A percentile compares a stretch with the other conserved stretches of the same genome.
phyloP scores from a whole-genome alignment of 1,139 yeast genomes.

The Eremothecium sinecaudum region DNA sequence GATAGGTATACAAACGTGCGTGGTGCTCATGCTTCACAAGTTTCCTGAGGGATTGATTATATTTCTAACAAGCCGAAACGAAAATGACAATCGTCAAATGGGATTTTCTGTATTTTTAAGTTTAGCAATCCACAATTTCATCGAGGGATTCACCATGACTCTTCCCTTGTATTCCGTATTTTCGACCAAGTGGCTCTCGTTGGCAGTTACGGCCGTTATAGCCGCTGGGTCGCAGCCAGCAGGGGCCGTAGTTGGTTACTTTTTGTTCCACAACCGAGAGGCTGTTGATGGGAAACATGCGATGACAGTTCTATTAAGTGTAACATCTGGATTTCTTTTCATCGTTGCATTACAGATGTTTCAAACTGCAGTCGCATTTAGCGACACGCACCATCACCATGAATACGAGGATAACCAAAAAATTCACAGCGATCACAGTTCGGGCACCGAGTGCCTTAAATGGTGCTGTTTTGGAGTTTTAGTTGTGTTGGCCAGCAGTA shows the following conservation, averaged over 20 bases:
- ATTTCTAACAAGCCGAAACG: constrained; percentile 32
- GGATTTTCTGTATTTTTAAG: constrained; percentile 80
- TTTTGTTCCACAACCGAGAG: constrained; percentile 34
- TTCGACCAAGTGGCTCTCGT: constrained; percentile 53
- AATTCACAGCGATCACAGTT: constrained; percentile 23
- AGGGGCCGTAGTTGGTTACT: constrained; percentile 71
- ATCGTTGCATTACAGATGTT: constrained; percentile 82
- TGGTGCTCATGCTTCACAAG: constrained; percentile 83
- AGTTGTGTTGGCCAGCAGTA: constrained; percentile 24
- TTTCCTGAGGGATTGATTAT: constrained; percentile 93
- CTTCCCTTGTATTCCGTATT: constrained; percentile 75
- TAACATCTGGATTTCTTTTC: constrained; percentile 76
- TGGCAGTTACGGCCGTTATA: constrained; percentile 52
- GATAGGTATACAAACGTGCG: constrained; percentile 81
- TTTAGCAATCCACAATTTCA: constrained; percentile 76
- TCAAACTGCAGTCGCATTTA: constrained; percentile 34
- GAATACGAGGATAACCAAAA: constrained; percentile 22
- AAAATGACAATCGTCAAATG: constrained; percentile 43
- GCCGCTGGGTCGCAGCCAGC: constrained; percentile 85
- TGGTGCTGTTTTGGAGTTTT: constrained; percentile 31
- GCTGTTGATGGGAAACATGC: constrained; percentile 11
- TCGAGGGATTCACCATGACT: constrained; percentile 95
- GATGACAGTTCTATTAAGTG: constrained; percentile 42
- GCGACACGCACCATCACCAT: constrained; percentile 31
- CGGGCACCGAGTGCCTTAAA: constrained; percentile 29